Evolutionary conservation across 2,329 filamentous ascomycete species (phyloP).

Genomic region (Botryosphaeria agaves): DNA sequence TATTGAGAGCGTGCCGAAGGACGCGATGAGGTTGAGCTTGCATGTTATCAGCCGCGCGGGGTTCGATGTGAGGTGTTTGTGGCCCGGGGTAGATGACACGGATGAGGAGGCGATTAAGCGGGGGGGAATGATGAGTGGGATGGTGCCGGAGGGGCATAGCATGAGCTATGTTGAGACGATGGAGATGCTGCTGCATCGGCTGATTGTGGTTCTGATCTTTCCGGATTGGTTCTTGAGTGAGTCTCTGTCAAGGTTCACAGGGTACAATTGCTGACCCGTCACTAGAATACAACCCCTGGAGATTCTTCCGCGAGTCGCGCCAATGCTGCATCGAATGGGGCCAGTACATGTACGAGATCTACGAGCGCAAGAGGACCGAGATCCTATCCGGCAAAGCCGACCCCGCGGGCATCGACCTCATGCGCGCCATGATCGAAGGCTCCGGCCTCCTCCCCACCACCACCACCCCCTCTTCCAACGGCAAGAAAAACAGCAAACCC

Average conservation of each 20-base stretch:
- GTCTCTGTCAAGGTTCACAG: too few relatives aligned
- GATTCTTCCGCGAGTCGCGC: slow-evolving; percentile 32
- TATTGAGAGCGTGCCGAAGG: slow-evolving; percentile 39
- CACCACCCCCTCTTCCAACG: too few relatives aligned
- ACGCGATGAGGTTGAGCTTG: slow-evolving; percentile 46
- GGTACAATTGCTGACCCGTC: too few relatives aligned
- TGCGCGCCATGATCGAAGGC: slow-evolving; percentile 30
- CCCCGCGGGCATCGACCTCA: slow-evolving; percentile 30
- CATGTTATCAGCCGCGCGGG: slow-evolving; percentile 51
- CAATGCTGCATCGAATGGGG: slow-evolving; percentile 45
- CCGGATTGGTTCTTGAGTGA: too few relatives aligned
- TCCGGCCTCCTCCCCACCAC: slow-evolving; percentile 25
- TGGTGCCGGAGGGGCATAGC: slow-evolving; percentile 32
- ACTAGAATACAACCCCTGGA: too few relatives aligned
- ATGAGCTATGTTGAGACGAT: slow-evolving; percentile 51
- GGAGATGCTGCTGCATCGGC: slow-evolving; percentile 41
- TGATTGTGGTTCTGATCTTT: slow-evolving; percentile 42
- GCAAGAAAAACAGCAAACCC: slow-evolving; percentile 25
- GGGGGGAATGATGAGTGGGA: slow-evolving; percentile 9
- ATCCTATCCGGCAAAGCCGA: slow-evolving; percentile 18
- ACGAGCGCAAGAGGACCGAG: slow-evolving; percentile 41
- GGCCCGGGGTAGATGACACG: too few relatives aligned
- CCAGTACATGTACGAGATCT: slow-evolving; percentile 52
- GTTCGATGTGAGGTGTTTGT: slow-evolving; percentile 46
- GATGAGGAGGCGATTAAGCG: too few relatives aligned